Percentiles rank a stretch among this genome's conserved stretches.
Evolutionary conservation across 2,329 filamentous ascomycete genomes (phyloP).

Genomic region (Immersiporthe knoxdaviesiana): DNA sequence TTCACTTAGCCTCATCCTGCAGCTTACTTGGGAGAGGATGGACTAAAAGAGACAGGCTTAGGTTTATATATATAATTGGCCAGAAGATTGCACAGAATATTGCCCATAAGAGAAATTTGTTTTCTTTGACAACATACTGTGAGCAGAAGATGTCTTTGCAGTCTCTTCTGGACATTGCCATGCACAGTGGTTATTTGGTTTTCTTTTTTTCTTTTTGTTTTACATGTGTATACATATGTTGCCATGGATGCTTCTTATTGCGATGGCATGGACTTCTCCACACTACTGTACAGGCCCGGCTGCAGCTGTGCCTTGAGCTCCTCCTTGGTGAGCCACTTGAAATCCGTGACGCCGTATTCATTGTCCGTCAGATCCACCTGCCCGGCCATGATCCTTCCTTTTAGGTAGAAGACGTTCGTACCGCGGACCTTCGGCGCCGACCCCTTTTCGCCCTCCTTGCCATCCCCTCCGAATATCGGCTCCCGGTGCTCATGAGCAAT

Average conservation of each 20-base stretch:
- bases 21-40: neutral
- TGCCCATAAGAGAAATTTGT: too few species aligned
- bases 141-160: too few species aligned
- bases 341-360: slow-evolving; percentile 74
- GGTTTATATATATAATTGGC: too few species aligned
- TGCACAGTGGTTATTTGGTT: slow-evolving; percentile 15
- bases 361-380: slow-evolving; percentile 81
- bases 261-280: slow-evolving; percentile 75
- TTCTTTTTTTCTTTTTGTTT: slow-evolving; percentile 12
- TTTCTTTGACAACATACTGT: too few species aligned
- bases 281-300: slow-evolving; percentile 69
- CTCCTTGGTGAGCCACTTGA: slow-evolving; percentile 89
- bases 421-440: slow-evolving; percentile 48
- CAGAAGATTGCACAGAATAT: too few species aligned
- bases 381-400: slow-evolving; percentile 95
- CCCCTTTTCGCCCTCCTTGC: slow-evolving; percentile 44
- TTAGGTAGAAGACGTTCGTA: slow-evolving; percentile 93
- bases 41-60: too few species aligned
- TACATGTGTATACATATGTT: slow-evolving; percentile 5
- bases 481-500: slow-evolving; percentile 75
- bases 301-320: slow-evolving; percentile 74
- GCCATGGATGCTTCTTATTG: slow-evolving; percentile 18
- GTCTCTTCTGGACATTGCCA: too few species aligned
- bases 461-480: slow-evolving; percentile 49
- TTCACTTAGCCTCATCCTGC: too few species aligned